These are phyloP conservation scores for Oldenlandia corymbosa DNA, from an alignment of 257 asterid species.

Conservation along the genomic window DNA sequence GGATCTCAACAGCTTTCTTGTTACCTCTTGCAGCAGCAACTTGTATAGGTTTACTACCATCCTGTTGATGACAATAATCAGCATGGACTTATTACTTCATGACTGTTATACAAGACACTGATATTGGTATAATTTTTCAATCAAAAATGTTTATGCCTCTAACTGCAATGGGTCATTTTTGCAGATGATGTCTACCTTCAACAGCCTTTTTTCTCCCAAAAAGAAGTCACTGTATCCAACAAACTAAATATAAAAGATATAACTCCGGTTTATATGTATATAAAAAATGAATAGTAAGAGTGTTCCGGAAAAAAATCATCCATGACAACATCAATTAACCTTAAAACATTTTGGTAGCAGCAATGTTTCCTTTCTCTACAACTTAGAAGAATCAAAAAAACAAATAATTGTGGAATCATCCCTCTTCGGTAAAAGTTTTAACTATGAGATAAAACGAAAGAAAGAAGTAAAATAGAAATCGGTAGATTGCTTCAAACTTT, in stretches of 20 bases:
- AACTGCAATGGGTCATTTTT: neutral
- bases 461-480: neutral
- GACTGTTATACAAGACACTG: neutral
- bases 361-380: too few species aligned
- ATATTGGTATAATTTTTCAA: neutral
- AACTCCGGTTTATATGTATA: too few species aligned
- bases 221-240: too few species aligned
- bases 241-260: neutral
- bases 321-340: too few species aligned
- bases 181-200: neutral
- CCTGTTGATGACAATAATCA: slow-evolving; percentile 43
- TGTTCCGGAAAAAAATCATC: too few species aligned
- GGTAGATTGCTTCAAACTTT: neutral
- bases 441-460: neutral
- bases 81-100: neutral
- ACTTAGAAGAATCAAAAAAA: neutral
- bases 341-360: too few species aligned
- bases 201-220: too few species aligned
- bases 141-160: neutral
- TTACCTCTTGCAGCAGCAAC: slow-evolving; percentile 74
- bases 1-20: slow-evolving; percentile 66
- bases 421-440: neutral
- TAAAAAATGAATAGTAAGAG: too few species aligned
- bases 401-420: neutral
- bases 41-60: slow-evolving; percentile 69